Evolutionary conservation across 176 grass and related monocot genomes (phyloP).

Genomic region (Urochloa ruziziensis): DNA sequence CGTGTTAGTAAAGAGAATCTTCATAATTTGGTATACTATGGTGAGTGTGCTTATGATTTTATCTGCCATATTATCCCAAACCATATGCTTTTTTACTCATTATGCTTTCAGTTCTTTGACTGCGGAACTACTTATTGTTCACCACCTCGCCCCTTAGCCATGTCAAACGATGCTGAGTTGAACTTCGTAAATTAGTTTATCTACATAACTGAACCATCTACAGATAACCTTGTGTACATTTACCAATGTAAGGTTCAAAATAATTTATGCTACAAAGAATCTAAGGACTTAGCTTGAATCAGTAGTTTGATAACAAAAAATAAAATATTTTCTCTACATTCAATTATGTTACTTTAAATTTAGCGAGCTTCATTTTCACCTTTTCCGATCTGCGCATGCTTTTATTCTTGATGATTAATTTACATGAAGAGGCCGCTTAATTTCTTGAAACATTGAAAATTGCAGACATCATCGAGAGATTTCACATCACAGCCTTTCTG

Average conservation of each 20-base stretch:
- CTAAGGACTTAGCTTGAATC: constrained; percentile 1
- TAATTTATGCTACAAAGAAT: not conserved
- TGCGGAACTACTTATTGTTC: constrained; percentile 6
- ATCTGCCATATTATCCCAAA: constrained; percentile 14
- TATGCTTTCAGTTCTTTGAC: constrained; percentile 1
- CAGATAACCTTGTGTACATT: not conserved
- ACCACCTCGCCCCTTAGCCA: constrained; percentile 6
- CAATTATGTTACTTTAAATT: not conserved
- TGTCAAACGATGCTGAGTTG: not conserved
- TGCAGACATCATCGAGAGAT: constrained; percentile 92
- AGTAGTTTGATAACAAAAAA: constrained; percentile 14
- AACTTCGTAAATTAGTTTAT: constrained; percentile 3
- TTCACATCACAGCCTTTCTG: constrained; percentile 92
- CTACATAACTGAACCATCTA: not conserved
- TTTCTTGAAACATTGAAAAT: constrained; percentile 26
- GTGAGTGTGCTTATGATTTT: constrained; percentile 52
- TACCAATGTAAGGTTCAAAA: constrained; percentile 2
- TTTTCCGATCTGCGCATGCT: not conserved
- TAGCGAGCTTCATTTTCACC: not conserved
- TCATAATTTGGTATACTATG: constrained; percentile 96
- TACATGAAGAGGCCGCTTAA: not conserved
- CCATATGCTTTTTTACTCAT: not conserved
- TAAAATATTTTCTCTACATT: constrained; percentile 3
- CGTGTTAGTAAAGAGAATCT: constrained; percentile 98
- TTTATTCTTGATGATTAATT: constrained; percentile 16